A percentile compares a stretch with the other conserved stretches of the same genome.
Evolutionary conservation across 1,139 yeast species (phyloP).

Genomic region (Magnusiomyces tetraspermus): DNA sequence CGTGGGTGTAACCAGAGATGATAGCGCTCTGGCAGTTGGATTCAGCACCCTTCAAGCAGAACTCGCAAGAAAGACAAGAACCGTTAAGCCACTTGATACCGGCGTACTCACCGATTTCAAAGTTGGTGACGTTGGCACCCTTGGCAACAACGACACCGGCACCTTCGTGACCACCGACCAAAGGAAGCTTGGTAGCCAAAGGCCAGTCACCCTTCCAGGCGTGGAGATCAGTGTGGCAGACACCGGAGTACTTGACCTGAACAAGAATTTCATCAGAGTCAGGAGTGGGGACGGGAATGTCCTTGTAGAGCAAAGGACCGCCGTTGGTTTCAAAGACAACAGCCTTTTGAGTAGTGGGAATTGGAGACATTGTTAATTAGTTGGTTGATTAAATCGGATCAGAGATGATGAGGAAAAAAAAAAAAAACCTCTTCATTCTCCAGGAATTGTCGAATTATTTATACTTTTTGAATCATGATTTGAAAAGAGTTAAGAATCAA

Average conservation of each 20-base stretch:
- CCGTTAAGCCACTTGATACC: slow-evolving; percentile 68
- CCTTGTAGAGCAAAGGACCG: slow-evolving; percentile 54
- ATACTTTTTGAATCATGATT: too few relatives aligned
- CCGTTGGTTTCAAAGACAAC: slow-evolving; percentile 60
- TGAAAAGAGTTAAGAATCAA: too few relatives aligned
- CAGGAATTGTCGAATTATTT: neutral
- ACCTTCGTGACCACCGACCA: slow-evolving; percentile 83
- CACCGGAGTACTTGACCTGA: slow-evolving; percentile 58
- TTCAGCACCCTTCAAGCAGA: slow-evolving; percentile 58
- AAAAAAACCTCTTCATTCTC: neutral
- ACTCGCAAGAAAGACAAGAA: slow-evolving; percentile 66
- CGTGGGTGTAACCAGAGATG: slow-evolving; percentile 70
- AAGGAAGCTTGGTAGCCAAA: slow-evolving; percentile 51
- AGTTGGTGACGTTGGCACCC: slow-evolving; percentile 59
- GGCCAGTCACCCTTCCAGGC: slow-evolving; percentile 75
- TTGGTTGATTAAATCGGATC: neutral
- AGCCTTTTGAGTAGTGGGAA: slow-evolving; percentile 64
- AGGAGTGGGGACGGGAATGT: slow-evolving; percentile 56
- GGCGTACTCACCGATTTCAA: slow-evolving; percentile 67
- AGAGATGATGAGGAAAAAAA: neutral
- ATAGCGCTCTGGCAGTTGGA: slow-evolving; percentile 61
- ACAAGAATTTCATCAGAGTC: slow-evolving; percentile 50
- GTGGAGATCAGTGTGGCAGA: slow-evolving; percentile 61
- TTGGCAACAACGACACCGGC: slow-evolving; percentile 73
- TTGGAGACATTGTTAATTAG: slow-evolving; percentile 20